Evolutionary conservation across 2,329 filamentous ascomycete genomes (phyloP), one percentile per base, ranked within the genome.

Genomic region (Chaetomium olivaceum): DNA sequence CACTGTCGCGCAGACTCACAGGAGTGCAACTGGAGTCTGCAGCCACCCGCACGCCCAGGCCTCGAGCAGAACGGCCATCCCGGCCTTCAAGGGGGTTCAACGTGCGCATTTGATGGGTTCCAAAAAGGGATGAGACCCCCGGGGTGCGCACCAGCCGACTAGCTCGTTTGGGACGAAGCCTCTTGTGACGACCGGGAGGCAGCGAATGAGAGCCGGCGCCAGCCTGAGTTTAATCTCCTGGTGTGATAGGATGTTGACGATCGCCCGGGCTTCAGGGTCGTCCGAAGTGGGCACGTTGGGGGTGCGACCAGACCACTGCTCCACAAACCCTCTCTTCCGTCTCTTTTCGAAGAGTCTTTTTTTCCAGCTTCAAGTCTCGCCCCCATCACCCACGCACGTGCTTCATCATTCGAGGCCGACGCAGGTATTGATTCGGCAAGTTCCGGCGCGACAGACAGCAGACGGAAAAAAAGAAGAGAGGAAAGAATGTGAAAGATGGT

Each of bases 181-280:
- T 62, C 61, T 70, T 71, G 70, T 72, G 70, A 72, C 61, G 62
- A 55, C 50, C 51, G n/a, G 33, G 46, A 63, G 46, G 56, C 60
- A 62, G 61, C 71, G 68, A 72, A 72, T 71, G 55, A 69, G 71
- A 71, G 50, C 61, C 33, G 12, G 31, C 62, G 51, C 69, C 68
- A 63, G 56, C 19, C 50, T 23, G 56, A 64, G 50, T 58, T 63
- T 64, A 71, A 72, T 72, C 70, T 72, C 69, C 69, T 66, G 63
- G 36, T 66, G 69, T 71, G 71, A 72, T 71, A 57, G 66, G 64
- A 67, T 64, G 66, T 48, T 66, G 70, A 64, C 51, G 69, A 72
- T 72, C 69, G 64, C 54, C 63, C 67, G 50, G 63, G 60, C 27
- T 55, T 56, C 27, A 27, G 61, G 61, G 21, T 21, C 51, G 8